Evolutionary conservation across 768 basidiomycete genomes (phyloP).

Genomic region (Dendrothele bispora): DNA sequence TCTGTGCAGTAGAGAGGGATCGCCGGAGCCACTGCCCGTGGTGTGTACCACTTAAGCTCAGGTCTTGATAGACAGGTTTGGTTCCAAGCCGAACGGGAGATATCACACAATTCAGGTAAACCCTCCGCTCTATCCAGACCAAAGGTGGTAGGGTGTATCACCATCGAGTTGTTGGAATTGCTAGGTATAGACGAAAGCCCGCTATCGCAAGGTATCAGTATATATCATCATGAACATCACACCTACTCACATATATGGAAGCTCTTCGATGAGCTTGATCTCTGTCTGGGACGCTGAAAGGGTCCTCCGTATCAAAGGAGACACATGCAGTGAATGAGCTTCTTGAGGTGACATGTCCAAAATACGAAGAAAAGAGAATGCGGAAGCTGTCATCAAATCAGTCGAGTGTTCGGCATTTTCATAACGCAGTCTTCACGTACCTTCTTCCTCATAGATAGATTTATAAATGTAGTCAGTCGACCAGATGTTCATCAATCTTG

Average conservation of each 20-base stretch:
- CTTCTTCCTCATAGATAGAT: slow-evolving; percentile 60
- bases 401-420: no score
- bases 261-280: slow-evolving; percentile 34
- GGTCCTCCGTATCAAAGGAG: slow-evolving; percentile 59
- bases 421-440: slow-evolving; percentile 3
- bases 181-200: slow-evolving; percentile 5
- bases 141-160: slow-evolving; percentile 33
- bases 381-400: slow-evolving; percentile 36
- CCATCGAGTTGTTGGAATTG: slow-evolving; percentile 28
- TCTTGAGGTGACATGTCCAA: slow-evolving; percentile 64
- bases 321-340: slow-evolving; percentile 57
- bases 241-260: slow-evolving; percentile 30
- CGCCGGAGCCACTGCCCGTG: slow-evolving; percentile 83
- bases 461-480: slow-evolving; percentile 74
- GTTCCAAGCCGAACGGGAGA: slow-evolving; percentile 63
- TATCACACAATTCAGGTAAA: slow-evolving; percentile 57
- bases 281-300: slow-evolving; percentile 51
- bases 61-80: slow-evolving; percentile 81
- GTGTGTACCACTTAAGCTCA: slow-evolving; percentile 81
- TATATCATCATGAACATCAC: no score
- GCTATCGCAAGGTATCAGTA: not conserved
- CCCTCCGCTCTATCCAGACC: slow-evolving; percentile 35
- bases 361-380: slow-evolving; percentile 82
- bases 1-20: slow-evolving; percentile 72
- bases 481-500: slow-evolving; percentile 89